Percentiles rank a stretch among this genome's conserved stretches.
These are phyloP conservation scores for Cryphonectria carpinicola DNA, from an alignment of 2,329 filamentous ascomycete species.

Conservation along the genomic window DNA sequence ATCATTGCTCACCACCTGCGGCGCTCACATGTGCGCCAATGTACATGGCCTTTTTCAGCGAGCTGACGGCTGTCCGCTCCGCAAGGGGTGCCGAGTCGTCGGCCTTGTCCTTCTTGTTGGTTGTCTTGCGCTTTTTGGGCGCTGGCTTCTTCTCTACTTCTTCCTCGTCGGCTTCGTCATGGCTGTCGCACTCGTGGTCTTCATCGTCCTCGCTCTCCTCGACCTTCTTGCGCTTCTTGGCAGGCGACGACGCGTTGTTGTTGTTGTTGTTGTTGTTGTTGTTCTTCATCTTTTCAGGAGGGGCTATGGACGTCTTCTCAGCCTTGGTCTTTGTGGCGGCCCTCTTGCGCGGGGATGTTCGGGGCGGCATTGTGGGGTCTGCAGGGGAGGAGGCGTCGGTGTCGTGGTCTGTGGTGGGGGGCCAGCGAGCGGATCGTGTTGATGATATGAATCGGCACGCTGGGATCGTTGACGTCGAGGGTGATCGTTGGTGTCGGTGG, in stretches of 20 bases:
- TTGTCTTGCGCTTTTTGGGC: conserved; percentile 50
- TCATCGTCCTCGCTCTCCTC: conserved; percentile 34
- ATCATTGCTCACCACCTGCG: conserved; percentile 69
- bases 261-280: conserved; percentile 4
- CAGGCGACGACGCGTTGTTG: neutral
- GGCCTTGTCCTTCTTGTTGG: conserved; percentile 39
- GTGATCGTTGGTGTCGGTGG: neutral
- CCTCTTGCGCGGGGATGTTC: conserved; percentile 28
- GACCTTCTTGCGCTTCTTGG: conserved; percentile 33
- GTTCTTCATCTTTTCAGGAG: conserved; percentile 32
- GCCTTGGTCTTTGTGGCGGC: conserved; percentile 40
- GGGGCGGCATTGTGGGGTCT: conserved; percentile 20
- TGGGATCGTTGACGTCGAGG: neutral
- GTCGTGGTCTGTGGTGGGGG: neutral
- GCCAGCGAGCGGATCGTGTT: neutral
- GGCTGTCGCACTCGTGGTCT: conserved; percentile 31
- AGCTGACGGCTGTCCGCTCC: conserved; percentile 64
- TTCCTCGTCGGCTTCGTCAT: conserved; percentile 21
- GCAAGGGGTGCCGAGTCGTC: conserved; percentile 65
- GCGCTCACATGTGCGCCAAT: conserved; percentile 92
- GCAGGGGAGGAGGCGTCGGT: neutral
- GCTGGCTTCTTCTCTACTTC: conserved; percentile 35
- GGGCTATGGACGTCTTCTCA: conserved; percentile 24
- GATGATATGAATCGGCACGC: neutral
- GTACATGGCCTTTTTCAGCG: conserved; percentile 72